Evolutionary conservation across 164 flowering plant species (phyloP).

Genomic region (Platanus orientalis): DNA sequence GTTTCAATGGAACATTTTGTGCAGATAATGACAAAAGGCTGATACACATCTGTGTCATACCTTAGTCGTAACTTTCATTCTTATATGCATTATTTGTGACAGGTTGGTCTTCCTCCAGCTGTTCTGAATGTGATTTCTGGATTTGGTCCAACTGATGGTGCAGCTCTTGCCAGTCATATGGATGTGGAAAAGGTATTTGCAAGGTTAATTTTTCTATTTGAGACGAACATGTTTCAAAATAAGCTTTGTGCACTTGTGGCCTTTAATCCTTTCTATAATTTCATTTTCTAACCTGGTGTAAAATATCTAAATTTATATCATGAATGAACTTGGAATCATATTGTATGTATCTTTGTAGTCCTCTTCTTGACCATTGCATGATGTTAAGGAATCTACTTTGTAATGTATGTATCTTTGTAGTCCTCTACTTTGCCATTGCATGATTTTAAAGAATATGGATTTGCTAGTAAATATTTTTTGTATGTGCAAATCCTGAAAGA

Average conservation of each 20-base stretch:
- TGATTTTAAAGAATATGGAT: no score
- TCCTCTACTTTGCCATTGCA: no score
- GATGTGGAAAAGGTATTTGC: conserved; percentile 87
- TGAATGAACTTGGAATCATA: neutral
- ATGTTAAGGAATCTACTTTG: no score
- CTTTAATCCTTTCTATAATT: neutral
- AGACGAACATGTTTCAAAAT: neutral
- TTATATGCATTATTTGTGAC: conserved; percentile 12
- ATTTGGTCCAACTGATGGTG: conserved; percentile 86
- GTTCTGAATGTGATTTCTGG: conserved; percentile 78
- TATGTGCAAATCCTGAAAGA: no score
- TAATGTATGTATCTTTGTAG: no score
- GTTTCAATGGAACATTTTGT: no score
- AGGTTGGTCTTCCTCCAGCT: conserved; percentile 87
- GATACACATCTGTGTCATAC: no score
- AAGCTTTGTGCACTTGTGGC: neutral
- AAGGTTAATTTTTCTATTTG: conserved; percentile 1
- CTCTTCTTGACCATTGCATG: neutral
- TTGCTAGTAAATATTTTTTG: no score
- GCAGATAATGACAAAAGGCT: no score
- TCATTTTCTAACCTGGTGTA: neutral
- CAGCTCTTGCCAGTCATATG: conserved; percentile 88
- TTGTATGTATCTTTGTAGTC: neutral
- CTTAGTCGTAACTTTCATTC: neutral
- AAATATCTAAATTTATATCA: neutral